These are phyloP conservation scores for Saccharomyces hybrid DNA, from an alignment of 1,139 yeast genomes.

Conservation along the genomic window DNA sequence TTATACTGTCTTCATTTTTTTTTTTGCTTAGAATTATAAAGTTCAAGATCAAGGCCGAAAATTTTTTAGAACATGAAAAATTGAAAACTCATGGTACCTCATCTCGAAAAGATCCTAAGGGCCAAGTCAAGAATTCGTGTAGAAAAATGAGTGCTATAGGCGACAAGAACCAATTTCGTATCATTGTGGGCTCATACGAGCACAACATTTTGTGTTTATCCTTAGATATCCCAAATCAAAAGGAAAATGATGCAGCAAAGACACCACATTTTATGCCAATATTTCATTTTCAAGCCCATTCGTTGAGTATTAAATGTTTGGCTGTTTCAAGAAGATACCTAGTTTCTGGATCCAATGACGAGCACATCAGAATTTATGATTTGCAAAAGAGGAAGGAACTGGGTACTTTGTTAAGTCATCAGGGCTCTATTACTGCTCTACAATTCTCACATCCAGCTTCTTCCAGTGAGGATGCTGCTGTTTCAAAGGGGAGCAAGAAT, in stretches of 20 bases:
- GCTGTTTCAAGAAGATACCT: conserved; percentile 79
- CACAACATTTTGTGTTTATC: conserved; percentile 86
- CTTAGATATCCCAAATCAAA: conserved; percentile 40
- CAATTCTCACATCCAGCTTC: conserved; percentile 40
- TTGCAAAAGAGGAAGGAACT: conserved; percentile 88
- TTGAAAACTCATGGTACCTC: background rate
- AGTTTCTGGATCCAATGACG: conserved; percentile 94
- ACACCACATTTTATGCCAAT: conserved; percentile 79
- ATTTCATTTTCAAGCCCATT: conserved; percentile 93
- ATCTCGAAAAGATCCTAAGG: background rate
- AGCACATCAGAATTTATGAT: conserved; percentile 90
- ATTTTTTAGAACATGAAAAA: background rate
- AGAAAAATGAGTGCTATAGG: background rate
- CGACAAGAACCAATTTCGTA: conserved; percentile 46
- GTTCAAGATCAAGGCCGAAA: background rate
- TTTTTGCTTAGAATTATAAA: background rate
- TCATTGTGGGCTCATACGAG: conserved; percentile 92
- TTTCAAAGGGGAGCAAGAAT: conserved; percentile 21
- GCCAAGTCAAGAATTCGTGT: background rate
- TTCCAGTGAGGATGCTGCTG: conserved; percentile 33
- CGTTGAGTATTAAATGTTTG: conserved; percentile 76
- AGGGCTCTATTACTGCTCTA: conserved; percentile 76
- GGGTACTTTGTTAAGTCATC: conserved; percentile 84
- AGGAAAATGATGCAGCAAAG: background rate
- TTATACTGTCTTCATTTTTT: background rate